Evolutionary conservation across 2,329 filamentous ascomycete species (phyloP), one percentile per base, ranked within the genome.

Genomic region (Didymella segeticola): DNA sequence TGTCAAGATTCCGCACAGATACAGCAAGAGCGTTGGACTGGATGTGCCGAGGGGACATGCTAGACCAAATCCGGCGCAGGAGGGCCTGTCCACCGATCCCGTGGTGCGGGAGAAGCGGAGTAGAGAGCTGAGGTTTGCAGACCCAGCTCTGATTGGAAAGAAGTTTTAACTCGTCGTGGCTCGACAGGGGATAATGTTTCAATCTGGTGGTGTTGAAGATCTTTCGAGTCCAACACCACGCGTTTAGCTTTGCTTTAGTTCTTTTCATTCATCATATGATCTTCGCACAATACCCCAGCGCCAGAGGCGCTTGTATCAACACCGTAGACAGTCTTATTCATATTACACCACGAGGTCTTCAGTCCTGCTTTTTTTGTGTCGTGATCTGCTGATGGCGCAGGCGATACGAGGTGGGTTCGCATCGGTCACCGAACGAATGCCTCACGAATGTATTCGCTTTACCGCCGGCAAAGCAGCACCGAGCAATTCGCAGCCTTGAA

Each of bases 81-180:
- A 57, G 23, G 31, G 31, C 2, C 20, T 43, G 12, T 56, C 53
- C 9, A 45, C 11, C 5, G 53, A 66, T 26, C 54, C 53, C 1
- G 38, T 36, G 3, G 57, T 61, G 19, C 47, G 58, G 37, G 46
- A 56, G 37, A 62, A 64, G 56, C 53, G 64, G 46, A 64, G 60
- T 30, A 57, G 48, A 7, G 64, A 68, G 46, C 31, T 65, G 45
- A 29, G 55, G 39, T 68, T 66, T 33, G 64, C 64, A 6, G 56
- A 65, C 27, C 64, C 64, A 6, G 23, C 56, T 25, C 48, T 63
- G 19, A 50, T 64, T 27, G 61, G 61, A 4, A 56, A 51, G 39
- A 34, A 51, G 11, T 62, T 64, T 38, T 64, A 53, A 56, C 4
- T 5, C 15, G 33, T 17, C 12, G 25, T 4, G 20, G 4, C 4